Evolutionary conservation across 169 alveolate species (phyloP), one percentile per base, ranked within the genome.

Genomic region (Plasmodium malariae): DNA sequence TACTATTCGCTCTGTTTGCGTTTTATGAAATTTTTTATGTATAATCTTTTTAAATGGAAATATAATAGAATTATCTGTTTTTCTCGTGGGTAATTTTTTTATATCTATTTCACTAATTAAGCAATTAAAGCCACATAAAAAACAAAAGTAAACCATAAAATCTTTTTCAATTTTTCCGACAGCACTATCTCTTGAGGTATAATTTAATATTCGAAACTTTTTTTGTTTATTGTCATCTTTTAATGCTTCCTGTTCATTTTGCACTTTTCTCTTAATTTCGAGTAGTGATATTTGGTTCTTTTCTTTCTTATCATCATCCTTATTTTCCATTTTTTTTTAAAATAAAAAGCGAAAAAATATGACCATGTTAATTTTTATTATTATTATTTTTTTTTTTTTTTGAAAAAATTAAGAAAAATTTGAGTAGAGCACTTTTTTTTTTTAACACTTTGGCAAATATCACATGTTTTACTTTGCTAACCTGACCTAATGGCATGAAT

Each of bases 211-310:
- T 69, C 63, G 37, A 54, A 86, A 86, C 54, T 86, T 86, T 70
- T 54, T 86, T 3, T 37, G 92, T 32, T 86, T 86, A 14, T 28
- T 28, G 34, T 86, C 74, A 32, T 86, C 85, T 40, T 86, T 86
- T 37, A 17, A 55, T 30, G 92, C 71, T n/a, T 86, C 92, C 24
- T 57, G 60, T 34, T 86, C 92, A 24, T 21, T 86, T 71, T 86
- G 92, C 17, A 51, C 92, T 86, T 86, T 86, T 72, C 92, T 51
- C 37, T 86, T 86, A 40, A 86, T 86, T 57, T 86, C 92, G 12
- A 86, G 60, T 26, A 86, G 74, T 21, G 87, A 28, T 45, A 86
- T 32, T 86, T 86, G 78, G 48, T 65, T 67, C 19, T 65, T 54
- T 19, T 54, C 55, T 7, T 55, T 37, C n/a, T 28, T 34, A 12